Base-by-base conservation (phyloP, 805 yeast genomes). In the Ogataea dorogensis region DNA sequence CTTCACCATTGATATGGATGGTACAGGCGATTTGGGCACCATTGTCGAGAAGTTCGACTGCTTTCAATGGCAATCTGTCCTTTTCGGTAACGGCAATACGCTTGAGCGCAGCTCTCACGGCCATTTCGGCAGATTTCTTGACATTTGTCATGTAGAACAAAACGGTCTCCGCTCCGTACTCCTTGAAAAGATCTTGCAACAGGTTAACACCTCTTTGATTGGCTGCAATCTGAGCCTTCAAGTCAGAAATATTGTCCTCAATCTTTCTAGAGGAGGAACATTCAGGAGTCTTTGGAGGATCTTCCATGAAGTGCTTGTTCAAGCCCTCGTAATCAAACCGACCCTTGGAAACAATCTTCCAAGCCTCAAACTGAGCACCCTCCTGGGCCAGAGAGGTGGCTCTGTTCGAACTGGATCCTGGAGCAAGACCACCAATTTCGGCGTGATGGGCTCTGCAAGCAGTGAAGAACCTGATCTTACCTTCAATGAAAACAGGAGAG, bases 381-480 rank as follows among this genome's bases (percentile, higher is more conserved):
- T 76, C 82, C 42, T 75, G 75, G 40, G 57, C 68, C 24, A 76
- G 64, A 25, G 69, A 65, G 46, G 70, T 71, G 11, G 81, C 75
- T 48, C 71, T 63, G 3, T 79, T 71, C 12, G 79, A 73, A 63
- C 72, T 73, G 2, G 77, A 68, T 3, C 80, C 80, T 5, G 80
- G 77, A 31, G 76, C 64, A 31, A 75, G 67, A 13, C 79, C 75
- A 24, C 81, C 81, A 47, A 76, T 75, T 44, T 76, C 81, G 16
- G 81, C 75, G 53, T 76, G 82, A 53, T 76, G 81, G 4, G 79
- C 81, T 40, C 81, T 60, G 3, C 79, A 67, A 4, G 81, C 81
- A 12, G 73, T 71, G 60, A 75, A 73, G 47, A 75, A 75, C 18
- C 68, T 62, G 11, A 73, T 67, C 24, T 65, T 56, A 15, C 66